phyloP scores from a whole-genome alignment of 306 rosid genomes.

The Betula pendula region DNA sequence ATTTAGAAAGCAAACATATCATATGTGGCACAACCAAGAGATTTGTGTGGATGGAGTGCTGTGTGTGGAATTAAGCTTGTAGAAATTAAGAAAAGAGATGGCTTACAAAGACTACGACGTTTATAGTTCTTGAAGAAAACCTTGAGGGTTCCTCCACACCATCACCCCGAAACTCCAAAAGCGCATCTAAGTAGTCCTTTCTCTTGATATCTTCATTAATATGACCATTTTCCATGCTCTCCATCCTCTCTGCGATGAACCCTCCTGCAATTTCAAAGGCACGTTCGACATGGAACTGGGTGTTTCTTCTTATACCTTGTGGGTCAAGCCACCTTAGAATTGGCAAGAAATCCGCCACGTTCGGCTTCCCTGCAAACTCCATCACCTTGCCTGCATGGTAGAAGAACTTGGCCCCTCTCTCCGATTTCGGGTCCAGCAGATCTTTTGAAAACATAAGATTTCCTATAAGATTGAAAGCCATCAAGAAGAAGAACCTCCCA shows the following conservation, averaged over 20 bases:
- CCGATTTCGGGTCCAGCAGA: conserved; percentile 55
- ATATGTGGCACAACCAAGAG: not conserved
- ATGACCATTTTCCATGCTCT: conserved; percentile 14
- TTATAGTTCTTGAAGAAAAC: conserved; percentile 53
- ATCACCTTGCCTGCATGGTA: conserved; percentile 63
- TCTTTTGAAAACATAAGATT: conserved; percentile 82
- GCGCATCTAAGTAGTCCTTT: conserved; percentile 70
- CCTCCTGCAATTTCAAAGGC: conserved; percentile 74
- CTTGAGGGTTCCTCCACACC: conserved; percentile 30
- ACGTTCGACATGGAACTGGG: conserved; percentile 61
- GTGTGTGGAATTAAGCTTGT: no score
- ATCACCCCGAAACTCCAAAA: conserved; percentile 65
- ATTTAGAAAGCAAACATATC: not conserved
- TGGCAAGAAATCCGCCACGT: conserved; percentile 72
- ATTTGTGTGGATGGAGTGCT: not conserved
- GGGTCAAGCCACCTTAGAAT: conserved; percentile 64
- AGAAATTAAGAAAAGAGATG: not conserved
- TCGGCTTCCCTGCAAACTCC: conserved; percentile 85
- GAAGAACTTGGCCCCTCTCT: conserved; percentile 64
- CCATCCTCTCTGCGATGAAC: conserved; percentile 65
- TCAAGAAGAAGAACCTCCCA: conserved; percentile 62
- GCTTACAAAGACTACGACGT: conserved; percentile 63
- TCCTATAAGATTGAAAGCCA: conserved; percentile 82
- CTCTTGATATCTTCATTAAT: conserved; percentile 19
- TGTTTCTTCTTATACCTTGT: conserved; percentile 67